Base-by-base conservation (phyloP, 2,329 filamentous ascomycete genomes). In the Zasmidium cellare region DNA sequence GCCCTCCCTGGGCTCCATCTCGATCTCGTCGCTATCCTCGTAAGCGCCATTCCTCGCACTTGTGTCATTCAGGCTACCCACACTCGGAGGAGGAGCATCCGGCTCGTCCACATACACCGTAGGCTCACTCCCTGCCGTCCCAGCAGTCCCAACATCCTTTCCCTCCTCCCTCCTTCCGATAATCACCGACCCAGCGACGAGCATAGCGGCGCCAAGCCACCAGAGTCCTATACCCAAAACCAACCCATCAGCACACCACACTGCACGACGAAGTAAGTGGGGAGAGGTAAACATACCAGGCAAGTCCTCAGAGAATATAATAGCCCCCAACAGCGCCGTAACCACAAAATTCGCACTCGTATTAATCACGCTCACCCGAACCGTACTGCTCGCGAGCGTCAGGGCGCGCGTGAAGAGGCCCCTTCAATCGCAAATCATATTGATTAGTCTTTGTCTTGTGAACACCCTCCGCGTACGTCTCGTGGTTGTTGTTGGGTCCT, bases 271-370 rank as follows among this genome's bases (percentile, higher is more conserved):
- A n/a, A n/a, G n/a, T n/a, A n/a, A n/a, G n/a, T n/a, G n/a, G n/a
- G n/a, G n/a, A 11, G 24, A 24, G 18, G 22, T 46, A 16, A 3
- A 58, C 66, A 48, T 53, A 72, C 69, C 85, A 0, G 89, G 88
- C 24, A 93, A 76, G 1, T 79, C 75, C 75, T 93, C 90, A 20
- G 83, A 80, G 73, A 93, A 93, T 64, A 93, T 85, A 57, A 84
- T 72, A 51, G 84, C 78, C 23, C 90, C 89, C 19, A 92, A 78
- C 6, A 92, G 63, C 7, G 90, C 90, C 0, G 90, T 92, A 60
- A 91, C 75, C 75, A 93, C 82, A 73, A 93, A 93, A 76, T 93
- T 93, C 56, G 88, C 82, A 14, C 88, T 90, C 2, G 90, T 92
- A 74, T 93, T 93, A 73, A 93, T 85, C 71, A 93, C 88, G 65